Percentiles rank a stretch among this genome's conserved stretches.
Conservation (phyloP, 2,329 filamentous ascomycete genomes). For the Kalaharituber pfeilii region DNA sequence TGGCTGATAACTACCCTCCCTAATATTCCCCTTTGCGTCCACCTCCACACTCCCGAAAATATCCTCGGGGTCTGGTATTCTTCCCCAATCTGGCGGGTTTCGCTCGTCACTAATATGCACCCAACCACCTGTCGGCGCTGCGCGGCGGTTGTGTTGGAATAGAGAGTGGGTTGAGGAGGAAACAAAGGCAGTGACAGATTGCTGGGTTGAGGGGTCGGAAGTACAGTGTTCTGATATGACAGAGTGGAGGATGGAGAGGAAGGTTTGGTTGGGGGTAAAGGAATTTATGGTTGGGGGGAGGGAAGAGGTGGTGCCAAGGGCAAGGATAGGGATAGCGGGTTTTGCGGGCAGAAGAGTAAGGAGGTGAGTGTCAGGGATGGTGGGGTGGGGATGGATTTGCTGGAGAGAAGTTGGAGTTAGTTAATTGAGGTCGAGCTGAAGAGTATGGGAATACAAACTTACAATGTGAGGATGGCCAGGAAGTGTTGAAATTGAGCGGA, state of each 20-base stretch:
- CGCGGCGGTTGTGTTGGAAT: not conserved
- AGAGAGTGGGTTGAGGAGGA: not conserved
- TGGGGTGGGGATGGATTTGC: conserved; percentile 28
- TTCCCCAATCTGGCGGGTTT: conserved; percentile 48
- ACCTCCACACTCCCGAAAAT: conserved; percentile 53
- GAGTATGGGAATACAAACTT: not conserved
- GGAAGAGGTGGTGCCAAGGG: conserved; percentile 41
- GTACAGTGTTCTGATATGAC: conserved; percentile 40
- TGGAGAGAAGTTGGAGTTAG: conserved; percentile 14
- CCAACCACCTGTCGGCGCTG: conserved; percentile 36
- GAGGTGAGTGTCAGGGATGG: conserved; percentile 33
- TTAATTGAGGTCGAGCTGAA: conserved; percentile 4
- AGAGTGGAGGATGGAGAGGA: conserved; percentile 41
- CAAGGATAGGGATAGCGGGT: conserved; percentile 37
- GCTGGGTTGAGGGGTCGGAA: conserved; percentile 38
- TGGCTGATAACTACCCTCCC: conserved; percentile 20
- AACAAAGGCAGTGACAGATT: not conserved
- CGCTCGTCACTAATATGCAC: conserved; percentile 47
- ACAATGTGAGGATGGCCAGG: conserved; percentile 15
- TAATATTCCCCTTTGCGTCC: conserved; percentile 37
- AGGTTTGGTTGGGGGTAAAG: conserved; percentile 42
- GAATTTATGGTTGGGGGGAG: conserved; percentile 45
- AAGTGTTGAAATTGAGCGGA: conserved; percentile 12
- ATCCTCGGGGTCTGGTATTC: conserved; percentile 53
- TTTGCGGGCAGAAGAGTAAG: conserved; percentile 43